These are phyloP conservation scores for Phytopythium cucurbitacearum DNA, from an alignment of 352 stramenopile genomes.

Conservation along the genomic window DNA sequence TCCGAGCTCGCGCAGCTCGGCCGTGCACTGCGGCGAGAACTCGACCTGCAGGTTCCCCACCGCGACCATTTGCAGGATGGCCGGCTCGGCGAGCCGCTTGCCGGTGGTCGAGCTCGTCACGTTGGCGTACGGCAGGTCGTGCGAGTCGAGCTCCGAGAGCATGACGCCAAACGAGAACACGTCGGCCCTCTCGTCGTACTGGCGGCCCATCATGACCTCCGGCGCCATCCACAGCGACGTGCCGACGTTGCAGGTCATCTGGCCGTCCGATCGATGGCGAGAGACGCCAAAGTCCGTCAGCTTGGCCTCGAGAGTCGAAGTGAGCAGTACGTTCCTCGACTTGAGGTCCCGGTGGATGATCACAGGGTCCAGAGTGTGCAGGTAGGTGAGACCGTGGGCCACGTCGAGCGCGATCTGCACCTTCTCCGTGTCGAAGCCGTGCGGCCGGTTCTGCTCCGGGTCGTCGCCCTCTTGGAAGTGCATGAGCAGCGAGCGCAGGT, in stretches of 20 bases:
- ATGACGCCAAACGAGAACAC: conserved; percentile 52
- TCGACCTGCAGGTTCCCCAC: conserved; percentile 24
- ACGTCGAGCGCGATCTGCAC: conserved; percentile 46
- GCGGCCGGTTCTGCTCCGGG: conserved; percentile 11
- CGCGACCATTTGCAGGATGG: conserved; percentile 35
- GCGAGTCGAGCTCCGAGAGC: conserved; percentile 40
- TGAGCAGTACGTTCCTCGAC: conserved; percentile 11
- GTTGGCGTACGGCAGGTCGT: conserved; percentile 37
- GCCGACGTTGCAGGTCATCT: conserved; percentile 43
- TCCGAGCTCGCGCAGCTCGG: conserved; percentile 20
- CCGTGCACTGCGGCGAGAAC: conserved; percentile 24
- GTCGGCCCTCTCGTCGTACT: conserved; percentile 42
- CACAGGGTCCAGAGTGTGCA: conserved; percentile 39
- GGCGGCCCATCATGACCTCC: conserved; percentile 40
- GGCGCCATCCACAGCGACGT: conserved; percentile 55
- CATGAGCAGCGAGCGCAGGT: conserved; percentile 25
- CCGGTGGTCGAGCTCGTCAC: conserved; percentile 21
- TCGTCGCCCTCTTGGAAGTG: conserved; percentile 23
- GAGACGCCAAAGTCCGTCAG: conserved; percentile 61
- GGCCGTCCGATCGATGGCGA: conserved; percentile 24
- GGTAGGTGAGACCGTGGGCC: conserved; percentile 34
- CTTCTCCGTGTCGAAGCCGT: conserved; percentile 44
- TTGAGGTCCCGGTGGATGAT: conserved; percentile 21
- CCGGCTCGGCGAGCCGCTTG: conserved; percentile 25
- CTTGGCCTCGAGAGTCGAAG: conserved; percentile 35